These are phyloP conservation scores for Nemania serpens DNA, from an alignment of 2,329 filamentous ascomycete species.

Conservation along the genomic window DNA sequence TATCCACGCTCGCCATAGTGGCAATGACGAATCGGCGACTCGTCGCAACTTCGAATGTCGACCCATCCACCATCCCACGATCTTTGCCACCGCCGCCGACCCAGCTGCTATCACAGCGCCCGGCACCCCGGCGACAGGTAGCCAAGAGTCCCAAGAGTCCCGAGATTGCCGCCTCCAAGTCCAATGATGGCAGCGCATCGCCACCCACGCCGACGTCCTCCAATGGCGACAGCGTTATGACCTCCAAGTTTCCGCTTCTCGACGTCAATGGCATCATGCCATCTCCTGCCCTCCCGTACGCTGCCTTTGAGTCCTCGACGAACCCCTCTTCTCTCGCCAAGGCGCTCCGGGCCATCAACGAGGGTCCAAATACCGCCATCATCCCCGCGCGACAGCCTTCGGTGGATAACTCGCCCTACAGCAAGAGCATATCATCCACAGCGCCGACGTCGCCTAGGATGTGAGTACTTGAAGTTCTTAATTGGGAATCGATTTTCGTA, in stretches of 20 bases:
- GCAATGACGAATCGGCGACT: conserved; percentile 42
- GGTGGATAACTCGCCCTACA: conserved; percentile 58
- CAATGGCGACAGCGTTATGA: conserved; percentile 27
- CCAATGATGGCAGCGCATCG: conserved; percentile 29
- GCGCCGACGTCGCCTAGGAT: conserved; percentile 63
- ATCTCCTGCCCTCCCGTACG: conserved; percentile 35
- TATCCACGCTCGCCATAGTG: conserved; percentile 39
- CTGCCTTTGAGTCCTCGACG: conserved; percentile 38
- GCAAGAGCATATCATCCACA: conserved; percentile 62
- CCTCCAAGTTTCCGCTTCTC: conserved; percentile 27
- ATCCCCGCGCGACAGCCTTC: conserved; percentile 39
- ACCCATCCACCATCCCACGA: conserved; percentile 31
- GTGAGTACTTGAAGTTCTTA: conserved; percentile 47
- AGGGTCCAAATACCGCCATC: conserved; percentile 43
- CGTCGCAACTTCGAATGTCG: conserved; percentile 29
- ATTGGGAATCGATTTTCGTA: not conserved
- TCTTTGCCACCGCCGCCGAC: conserved; percentile 31
- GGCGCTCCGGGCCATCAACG: conserved; percentile 49
- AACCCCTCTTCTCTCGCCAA: conserved; percentile 47
- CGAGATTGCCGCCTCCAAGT: conserved; percentile 20
- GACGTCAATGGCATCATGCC: conserved; percentile 32
- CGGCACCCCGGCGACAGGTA: conserved; percentile 25
- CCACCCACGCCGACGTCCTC: conserved; percentile 33
- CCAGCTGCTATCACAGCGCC: conserved; percentile 30
- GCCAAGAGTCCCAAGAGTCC: conserved; percentile 18